Evolutionary conservation across 108 stramenopile species (phyloP), one percentile per base, ranked within the genome.

Genomic region (Epithemia pelagica): DNA sequence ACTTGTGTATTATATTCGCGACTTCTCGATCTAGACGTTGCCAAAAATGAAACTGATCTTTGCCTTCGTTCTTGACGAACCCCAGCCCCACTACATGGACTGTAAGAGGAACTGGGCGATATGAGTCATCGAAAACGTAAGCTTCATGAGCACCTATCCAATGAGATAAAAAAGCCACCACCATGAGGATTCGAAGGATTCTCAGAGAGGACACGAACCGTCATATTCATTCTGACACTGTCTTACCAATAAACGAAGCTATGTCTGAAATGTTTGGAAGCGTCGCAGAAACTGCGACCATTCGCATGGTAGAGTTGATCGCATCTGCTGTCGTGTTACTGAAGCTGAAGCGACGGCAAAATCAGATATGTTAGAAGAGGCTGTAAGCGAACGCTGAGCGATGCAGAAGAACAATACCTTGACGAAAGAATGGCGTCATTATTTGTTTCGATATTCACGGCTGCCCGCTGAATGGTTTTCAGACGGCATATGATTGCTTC

Each of bases 231-330:
- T n/a, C n/a, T n/a, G n/a, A n/a, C n/a, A n/a, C n/a, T 46, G 15
- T 5, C 37, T 46, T 46, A 46, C 37, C 37, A 19, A 97, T 24
- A 67, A 96, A 96, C 18, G 81, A 74, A 0, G 95, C 96, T 28
- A 97, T 82, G 52, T 98, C 96, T 0, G 30, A 54, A n/a, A 96
- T 74, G 72, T 98, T 98, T 7, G 97, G 96, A 2, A 98, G 83
- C 2, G 96, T 97, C 1, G 97, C 97, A 3, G 95, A 96, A 2
- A 96, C 92, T 10, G 94, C 95, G 2, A 98, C 83, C 26, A 85
- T 78, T 61, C 97, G 77, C 83, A 95, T 82, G 59, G 59, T 64
- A 3, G 88, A 81, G n/a, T 70, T 61, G 25, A 91, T 73, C n/a
- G 84, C 81, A 8, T 82, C 72, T 60, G 82, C 79, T 21, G 65